These are phyloP conservation scores for Huntiella savannae DNA, from an alignment of 2,329 filamentous ascomycete species.

Conservation along the genomic window DNA sequence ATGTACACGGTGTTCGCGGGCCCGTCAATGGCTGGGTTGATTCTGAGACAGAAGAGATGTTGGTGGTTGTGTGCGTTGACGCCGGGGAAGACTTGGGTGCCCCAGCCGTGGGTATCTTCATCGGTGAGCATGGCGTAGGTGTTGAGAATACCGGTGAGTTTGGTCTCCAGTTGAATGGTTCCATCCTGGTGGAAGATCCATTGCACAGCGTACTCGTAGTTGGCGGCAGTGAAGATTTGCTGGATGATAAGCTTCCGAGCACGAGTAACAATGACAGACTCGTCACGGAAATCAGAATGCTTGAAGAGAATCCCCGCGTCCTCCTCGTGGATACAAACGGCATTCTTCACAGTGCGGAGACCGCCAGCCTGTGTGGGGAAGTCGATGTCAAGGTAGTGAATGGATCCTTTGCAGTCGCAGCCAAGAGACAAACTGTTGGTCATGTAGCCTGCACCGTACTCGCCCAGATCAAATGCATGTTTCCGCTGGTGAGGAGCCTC, in stretches of 20 bases:
- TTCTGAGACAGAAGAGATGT: slow-evolving; percentile 77
- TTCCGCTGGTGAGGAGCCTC: slow-evolving; percentile 66
- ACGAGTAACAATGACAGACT: slow-evolving; percentile 69
- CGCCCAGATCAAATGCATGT: slow-evolving; percentile 63
- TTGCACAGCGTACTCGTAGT: slow-evolving; percentile 71
- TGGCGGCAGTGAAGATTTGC: slow-evolving; percentile 86
- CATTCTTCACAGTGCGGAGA: slow-evolving; percentile 74
- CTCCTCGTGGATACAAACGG: slow-evolving; percentile 89
- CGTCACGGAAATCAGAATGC: slow-evolving; percentile 82
- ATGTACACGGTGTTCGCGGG: slow-evolving; percentile 71
- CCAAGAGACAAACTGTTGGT: slow-evolving; percentile 58
- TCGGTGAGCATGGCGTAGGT: slow-evolving; percentile 66
- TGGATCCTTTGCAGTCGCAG: slow-evolving; percentile 75
- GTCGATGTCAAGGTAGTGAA: slow-evolving; percentile 77
- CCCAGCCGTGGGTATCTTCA: slow-evolving; percentile 73
- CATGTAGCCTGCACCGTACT: slow-evolving; percentile 71
- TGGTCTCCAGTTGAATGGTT: slow-evolving; percentile 78
- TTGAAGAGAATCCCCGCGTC: slow-evolving; percentile 86
- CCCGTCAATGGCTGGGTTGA: slow-evolving; percentile 77
- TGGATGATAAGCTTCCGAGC: slow-evolving; percentile 73
- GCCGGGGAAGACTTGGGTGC: slow-evolving; percentile 73
- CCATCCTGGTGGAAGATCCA: slow-evolving; percentile 90
- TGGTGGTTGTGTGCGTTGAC: slow-evolving; percentile 95
- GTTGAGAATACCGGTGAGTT: slow-evolving; percentile 82
- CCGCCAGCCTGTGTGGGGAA: slow-evolving; percentile 63